phyloP scores from a whole-genome alignment of 2,329 filamentous ascomycete species.

The Alternaria angustiovoidea region DNA sequence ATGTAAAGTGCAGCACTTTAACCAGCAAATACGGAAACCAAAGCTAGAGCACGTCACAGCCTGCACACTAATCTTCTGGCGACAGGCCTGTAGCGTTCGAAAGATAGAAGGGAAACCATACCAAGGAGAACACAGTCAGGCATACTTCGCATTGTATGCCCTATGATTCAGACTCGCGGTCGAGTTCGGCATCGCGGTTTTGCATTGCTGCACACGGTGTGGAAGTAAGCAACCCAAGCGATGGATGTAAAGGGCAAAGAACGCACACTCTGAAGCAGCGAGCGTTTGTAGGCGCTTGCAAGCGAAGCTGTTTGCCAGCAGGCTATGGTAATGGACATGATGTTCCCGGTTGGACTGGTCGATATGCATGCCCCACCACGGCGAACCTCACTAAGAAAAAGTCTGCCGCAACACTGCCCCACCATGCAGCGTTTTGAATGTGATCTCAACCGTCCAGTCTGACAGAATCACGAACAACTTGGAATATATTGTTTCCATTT shows the following conservation, averaged over 20 bases:
- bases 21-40: neutral
- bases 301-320: neutral
- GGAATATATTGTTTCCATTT: fast-evolving
- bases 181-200: neutral
- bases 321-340: neutral
- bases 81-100: neutral
- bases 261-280: too few species aligned
- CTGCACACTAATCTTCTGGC: neutral
- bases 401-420: neutral
- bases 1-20: neutral
- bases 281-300: neutral
- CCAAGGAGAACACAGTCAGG: neutral
- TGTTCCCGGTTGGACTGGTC: neutral
- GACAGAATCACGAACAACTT: fast-evolving
- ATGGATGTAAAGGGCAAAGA: neutral
- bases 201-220: neutral
- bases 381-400: neutral
- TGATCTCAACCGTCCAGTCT: neutral
- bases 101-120: neutral
- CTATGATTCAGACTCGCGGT: neutral
- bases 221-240: too few species aligned
- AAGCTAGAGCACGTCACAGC: neutral
- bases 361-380: slow-evolving; percentile 5
- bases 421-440: neutral
- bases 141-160: neutral